Conservation (phyloP, 2,329 filamentous ascomycete genomes). For the Fusarium tjaetaba region DNA sequence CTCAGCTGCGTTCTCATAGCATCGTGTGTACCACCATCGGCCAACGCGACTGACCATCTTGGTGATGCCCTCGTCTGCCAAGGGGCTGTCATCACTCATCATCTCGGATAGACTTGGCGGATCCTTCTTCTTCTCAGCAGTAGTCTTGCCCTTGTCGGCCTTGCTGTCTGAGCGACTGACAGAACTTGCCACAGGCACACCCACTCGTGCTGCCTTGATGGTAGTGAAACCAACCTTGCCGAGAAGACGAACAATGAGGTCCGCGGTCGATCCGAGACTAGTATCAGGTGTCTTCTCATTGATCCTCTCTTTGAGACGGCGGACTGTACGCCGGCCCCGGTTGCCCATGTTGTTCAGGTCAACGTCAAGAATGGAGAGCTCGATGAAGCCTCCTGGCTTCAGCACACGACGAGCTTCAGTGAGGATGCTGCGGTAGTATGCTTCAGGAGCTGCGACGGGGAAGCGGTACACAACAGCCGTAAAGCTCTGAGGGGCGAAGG, state of each 20-base stretch:
- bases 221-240: slow-evolving; percentile 76
- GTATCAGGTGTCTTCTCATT: slow-evolving; percentile 68
- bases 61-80: slow-evolving; percentile 85
- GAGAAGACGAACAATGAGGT: slow-evolving; percentile 72
- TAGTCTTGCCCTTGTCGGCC: slow-evolving; percentile 21
- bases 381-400: slow-evolving; percentile 81
- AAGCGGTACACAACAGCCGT: slow-evolving; percentile 81
- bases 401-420: slow-evolving; percentile 81
- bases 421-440: slow-evolving; percentile 75
- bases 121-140: slow-evolving; percentile 49
- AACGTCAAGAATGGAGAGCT: slow-evolving; percentile 79
- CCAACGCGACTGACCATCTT: slow-evolving; percentile 93
- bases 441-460: slow-evolving; percentile 73
- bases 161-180: slow-evolving; percentile 48
- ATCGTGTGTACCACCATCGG: slow-evolving; percentile 95
- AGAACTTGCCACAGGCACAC: slow-evolving; percentile 74
- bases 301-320: slow-evolving; percentile 76
- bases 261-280: slow-evolving; percentile 68
- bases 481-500: slow-evolving; percentile 81
- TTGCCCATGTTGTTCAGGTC: slow-evolving; percentile 87
- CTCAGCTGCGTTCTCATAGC: slow-evolving; percentile 81
- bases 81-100: slow-evolving; percentile 74
- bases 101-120: slow-evolving; percentile 73
- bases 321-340: slow-evolving; percentile 72
- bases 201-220: slow-evolving; percentile 80